These are phyloP conservation scores for Lepidium didymum DNA, from an alignment of 345 rosid species.

Conservation along the genomic window DNA sequence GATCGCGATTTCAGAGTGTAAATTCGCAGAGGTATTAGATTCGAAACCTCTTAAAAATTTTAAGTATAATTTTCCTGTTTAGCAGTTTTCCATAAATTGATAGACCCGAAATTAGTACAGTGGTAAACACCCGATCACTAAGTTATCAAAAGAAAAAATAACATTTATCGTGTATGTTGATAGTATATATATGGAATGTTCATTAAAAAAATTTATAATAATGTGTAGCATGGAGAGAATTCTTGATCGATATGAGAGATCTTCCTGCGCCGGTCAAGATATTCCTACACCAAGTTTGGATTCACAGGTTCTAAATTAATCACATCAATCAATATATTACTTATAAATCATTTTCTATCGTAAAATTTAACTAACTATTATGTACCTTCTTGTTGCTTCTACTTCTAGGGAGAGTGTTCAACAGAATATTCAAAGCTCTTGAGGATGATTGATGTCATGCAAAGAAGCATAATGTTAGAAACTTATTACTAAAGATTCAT, in stretches of 20 bases:
- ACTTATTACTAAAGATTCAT: neutral
- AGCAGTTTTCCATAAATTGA: no score
- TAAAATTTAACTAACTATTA: neutral
- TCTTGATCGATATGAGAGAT: slow-evolving; percentile 63
- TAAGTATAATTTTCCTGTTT: no score
- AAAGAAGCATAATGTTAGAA: slow-evolving; percentile 53
- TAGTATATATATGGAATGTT: neutral
- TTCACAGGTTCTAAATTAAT: slow-evolving; percentile 32
- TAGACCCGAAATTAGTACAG: no score
- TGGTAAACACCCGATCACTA: no score
- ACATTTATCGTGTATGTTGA: neutral
- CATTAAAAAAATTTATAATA: neutral
- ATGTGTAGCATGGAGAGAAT: slow-evolving; percentile 61
- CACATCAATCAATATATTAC: neutral
- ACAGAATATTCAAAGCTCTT: slow-evolving; percentile 51
- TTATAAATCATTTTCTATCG: neutral
- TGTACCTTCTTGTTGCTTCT: neutral
- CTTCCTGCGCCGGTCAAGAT: slow-evolving; percentile 35
- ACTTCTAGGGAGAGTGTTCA: slow-evolving; percentile 47
- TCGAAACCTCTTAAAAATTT: no score
- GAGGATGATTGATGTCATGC: slow-evolving; percentile 51
- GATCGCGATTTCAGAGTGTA: no score
- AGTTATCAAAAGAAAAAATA: no score
- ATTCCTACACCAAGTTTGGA: slow-evolving; percentile 22
- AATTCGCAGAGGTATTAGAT: no score